Evolutionary conservation across 345 rosid genomes (phyloP).

Genomic region (Salix dunnii): DNA sequence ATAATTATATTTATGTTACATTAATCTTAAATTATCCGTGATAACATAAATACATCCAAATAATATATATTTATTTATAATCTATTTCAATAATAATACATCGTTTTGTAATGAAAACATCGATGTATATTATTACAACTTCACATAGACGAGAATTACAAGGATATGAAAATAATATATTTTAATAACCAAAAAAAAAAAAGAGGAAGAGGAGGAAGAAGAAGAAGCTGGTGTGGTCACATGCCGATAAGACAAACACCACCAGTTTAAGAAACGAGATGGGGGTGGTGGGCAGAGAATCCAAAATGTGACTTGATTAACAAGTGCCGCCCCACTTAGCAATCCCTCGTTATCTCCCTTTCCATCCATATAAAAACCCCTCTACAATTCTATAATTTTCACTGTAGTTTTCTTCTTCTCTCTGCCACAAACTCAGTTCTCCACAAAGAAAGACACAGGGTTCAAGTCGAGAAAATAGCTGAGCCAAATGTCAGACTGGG

Average conservation of each 20-base stretch:
- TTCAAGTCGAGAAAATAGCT: not conserved
- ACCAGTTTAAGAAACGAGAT: not conserved
- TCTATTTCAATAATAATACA: too few species aligned
- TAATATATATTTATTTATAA: too few species aligned
- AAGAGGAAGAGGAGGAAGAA: not conserved
- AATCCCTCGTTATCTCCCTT: not conserved
- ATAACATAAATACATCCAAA: too few species aligned
- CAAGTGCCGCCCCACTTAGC: conserved; percentile 11
- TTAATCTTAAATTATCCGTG: too few species aligned
- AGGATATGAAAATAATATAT: not conserved
- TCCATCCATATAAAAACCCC: not conserved
- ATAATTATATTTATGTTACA: too few species aligned
- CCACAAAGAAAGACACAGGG: not conserved
- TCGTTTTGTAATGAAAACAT: not conserved
- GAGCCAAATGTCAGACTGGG: conserved; percentile 54
- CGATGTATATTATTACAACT: not conserved
- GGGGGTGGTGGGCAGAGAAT: conserved; percentile 12
- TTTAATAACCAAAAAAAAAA: not conserved
- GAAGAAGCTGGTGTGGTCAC: not conserved
- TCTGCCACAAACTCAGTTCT: not conserved
- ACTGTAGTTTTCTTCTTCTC: not conserved
- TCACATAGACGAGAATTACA: too few species aligned
- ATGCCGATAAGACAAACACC: not conserved
- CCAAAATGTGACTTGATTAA: conserved; percentile 4
- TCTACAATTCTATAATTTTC: not conserved